phyloP scores from a whole-genome alignment of 306 rosid species.

The Ormosia emarginata region DNA sequence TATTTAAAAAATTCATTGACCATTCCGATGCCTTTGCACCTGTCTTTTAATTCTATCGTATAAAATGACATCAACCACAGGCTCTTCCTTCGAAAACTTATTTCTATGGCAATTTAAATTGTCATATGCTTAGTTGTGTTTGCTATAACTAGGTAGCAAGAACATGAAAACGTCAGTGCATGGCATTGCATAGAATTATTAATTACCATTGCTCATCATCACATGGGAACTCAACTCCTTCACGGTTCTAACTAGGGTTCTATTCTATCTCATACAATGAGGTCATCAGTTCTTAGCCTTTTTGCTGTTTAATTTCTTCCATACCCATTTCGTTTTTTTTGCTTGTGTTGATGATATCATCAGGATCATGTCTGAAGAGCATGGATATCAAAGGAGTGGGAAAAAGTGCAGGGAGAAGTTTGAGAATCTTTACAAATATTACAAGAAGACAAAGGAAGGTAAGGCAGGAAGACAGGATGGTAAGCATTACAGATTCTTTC shows the following conservation, averaged over 20 bases:
- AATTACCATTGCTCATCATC: conserved; percentile 6
- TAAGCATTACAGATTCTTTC: conserved; percentile 92
- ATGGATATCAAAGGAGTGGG: conserved; percentile 96
- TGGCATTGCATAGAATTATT: conserved; percentile 16
- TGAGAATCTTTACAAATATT: conserved; percentile 89
- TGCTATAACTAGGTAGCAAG: conserved; percentile 28
- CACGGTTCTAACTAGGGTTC: conserved; percentile 35
- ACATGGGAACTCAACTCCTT: neutral
- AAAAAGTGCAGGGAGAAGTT: conserved; percentile 97
- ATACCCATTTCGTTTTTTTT: neutral
- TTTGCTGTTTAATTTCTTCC: neutral
- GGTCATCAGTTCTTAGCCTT: neutral
- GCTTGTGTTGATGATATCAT: neutral
- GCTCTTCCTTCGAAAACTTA: conserved; percentile 29
- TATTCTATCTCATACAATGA: neutral
- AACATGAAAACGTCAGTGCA: conserved; percentile 31
- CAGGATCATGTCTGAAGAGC: conserved; percentile 91
- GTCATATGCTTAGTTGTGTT: conserved; percentile 22
- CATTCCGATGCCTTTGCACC: conserved; percentile 33
- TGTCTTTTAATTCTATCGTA: conserved; percentile 13
- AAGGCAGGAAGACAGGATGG: conserved; percentile 98
- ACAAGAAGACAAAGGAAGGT: conserved; percentile 97
- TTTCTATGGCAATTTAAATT: conserved; percentile 25
- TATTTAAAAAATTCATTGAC: conserved; percentile 24
- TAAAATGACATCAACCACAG: conserved; percentile 36